Evolutionary conservation across 192 early-diverging fungal species (phyloP).

Genomic region (Gigaspora rosea): DNA sequence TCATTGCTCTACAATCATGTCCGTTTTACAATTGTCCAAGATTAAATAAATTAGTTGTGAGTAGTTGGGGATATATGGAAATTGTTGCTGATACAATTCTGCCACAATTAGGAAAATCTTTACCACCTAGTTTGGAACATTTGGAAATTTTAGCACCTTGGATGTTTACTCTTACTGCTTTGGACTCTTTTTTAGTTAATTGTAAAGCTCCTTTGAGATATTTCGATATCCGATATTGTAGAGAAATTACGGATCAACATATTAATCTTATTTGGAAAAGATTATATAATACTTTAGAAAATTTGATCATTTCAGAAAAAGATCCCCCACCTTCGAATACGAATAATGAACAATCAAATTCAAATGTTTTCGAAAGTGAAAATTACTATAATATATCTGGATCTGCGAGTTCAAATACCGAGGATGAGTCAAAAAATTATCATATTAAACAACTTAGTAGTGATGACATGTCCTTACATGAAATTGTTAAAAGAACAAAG

Average conservation of each 20-base stretch:
- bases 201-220: background rate
- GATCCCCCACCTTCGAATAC: background rate
- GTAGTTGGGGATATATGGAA: slow-evolving; percentile 9
- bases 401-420: too few relatives aligned
- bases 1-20: background rate
- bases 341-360: background rate
- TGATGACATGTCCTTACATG: background rate
- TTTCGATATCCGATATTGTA: slow-evolving; percentile 16
- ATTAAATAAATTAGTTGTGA: slow-evolving; percentile 13
- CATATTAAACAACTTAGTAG: background rate
- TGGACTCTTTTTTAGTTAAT: background rate
- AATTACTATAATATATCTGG: background rate
- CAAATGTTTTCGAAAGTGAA: background rate
- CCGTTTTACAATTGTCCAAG: background rate
- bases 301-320: background rate
- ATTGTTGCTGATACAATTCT: background rate
- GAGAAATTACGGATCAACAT: background rate
- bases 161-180: background rate
- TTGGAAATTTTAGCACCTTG: slow-evolving; percentile 4
- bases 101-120: slow-evolving; percentile 7
- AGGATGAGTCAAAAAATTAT: too few relatives aligned
- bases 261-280: background rate
- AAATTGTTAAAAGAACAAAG: background rate
- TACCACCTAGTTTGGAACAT: background rate
- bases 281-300: slow-evolving; percentile 11